Evolutionary conservation across 306 rosid species (phyloP).

Genomic region (Oxytropis ochrocephala): DNA sequence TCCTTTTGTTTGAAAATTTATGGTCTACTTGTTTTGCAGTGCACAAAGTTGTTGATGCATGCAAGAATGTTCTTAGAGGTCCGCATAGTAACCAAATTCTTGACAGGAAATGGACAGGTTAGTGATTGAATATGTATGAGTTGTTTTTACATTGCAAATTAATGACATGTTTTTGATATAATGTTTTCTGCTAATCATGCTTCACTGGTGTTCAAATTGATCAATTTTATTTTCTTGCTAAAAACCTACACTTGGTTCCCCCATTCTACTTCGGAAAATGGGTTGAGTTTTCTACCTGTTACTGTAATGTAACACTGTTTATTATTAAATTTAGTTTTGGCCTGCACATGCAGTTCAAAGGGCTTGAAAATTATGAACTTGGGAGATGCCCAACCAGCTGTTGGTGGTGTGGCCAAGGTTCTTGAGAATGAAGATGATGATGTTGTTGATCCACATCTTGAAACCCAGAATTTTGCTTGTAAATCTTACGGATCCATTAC

Average conservation of each 20-base stretch:
- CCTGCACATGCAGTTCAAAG: no score
- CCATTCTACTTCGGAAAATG: slow-evolving; percentile 1
- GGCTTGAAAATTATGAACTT: no score
- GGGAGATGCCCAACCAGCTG: no score
- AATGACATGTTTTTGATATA: no score
- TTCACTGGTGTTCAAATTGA: background rate
- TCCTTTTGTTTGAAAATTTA: no score
- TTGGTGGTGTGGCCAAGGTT: no score
- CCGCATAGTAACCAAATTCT: slow-evolving; percentile 79
- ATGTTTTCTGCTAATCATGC: background rate
- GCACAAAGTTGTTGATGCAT: slow-evolving; percentile 94
- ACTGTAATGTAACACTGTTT: background rate
- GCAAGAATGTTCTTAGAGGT: slow-evolving; percentile 95
- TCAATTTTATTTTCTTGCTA: background rate
- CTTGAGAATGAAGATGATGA: no score
- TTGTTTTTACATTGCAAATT: no score
- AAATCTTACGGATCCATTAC: no score
- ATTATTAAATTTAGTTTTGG: no score
- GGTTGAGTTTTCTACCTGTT: background rate
- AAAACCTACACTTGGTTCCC: background rate
- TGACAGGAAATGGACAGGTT: slow-evolving; percentile 96
- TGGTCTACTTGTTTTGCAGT: slow-evolving; percentile 41
- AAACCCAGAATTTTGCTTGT: no score
- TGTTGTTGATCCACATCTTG: no score
- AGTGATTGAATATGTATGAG: slow-evolving; percentile 21